These are phyloP conservation scores for Dactylonectria macrodidyma DNA, from an alignment of 2,329 filamentous ascomycete genomes.

Conservation along the genomic window DNA sequence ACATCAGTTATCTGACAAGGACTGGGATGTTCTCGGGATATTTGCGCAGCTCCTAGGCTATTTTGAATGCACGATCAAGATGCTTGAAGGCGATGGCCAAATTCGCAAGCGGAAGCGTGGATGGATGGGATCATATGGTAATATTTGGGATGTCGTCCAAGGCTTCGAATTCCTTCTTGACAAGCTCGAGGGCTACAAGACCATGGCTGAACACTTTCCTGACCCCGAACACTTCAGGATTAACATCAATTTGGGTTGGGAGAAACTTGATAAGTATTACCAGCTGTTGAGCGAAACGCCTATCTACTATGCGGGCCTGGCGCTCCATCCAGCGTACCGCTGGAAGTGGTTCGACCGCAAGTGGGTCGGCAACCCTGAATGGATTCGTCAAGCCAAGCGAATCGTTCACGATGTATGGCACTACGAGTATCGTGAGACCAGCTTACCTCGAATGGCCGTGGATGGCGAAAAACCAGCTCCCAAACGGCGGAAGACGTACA, in stretches of 20 bases:
- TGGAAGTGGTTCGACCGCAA: conserved; percentile 28
- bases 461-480: background rate
- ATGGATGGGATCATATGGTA: conserved; percentile 2
- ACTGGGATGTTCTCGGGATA: conserved; percentile 26
- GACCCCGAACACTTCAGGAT: conserved; percentile 24
- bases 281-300: conserved; percentile 17
- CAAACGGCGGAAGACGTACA: background rate
- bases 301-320: conserved; percentile 26
- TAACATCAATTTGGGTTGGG: background rate
- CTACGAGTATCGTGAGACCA: background rate
- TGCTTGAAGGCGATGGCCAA: conserved; percentile 28
- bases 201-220: conserved; percentile 9
- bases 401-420: conserved; percentile 12
- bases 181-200: conserved; percentile 16
- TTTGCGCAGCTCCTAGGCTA: conserved; percentile 20
- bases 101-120: conserved; percentile 23
- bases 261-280: conserved; percentile 31
- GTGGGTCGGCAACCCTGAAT: conserved; percentile 9
- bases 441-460: background rate
- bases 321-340: conserved; percentile 20
- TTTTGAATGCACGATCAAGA: conserved; percentile 29
- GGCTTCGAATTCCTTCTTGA: conserved; percentile 30
- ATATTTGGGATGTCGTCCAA: conserved; percentile 29
- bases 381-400: conserved; percentile 13
- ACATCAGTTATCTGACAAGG: conserved; percentile 26